Percentiles rank a stretch among this genome's conserved stretches.
These are phyloP conservation scores for Ceratobasidium sp. DNA, from an alignment of 1,284 basidiomycete genomes.

Conservation along the genomic window DNA sequence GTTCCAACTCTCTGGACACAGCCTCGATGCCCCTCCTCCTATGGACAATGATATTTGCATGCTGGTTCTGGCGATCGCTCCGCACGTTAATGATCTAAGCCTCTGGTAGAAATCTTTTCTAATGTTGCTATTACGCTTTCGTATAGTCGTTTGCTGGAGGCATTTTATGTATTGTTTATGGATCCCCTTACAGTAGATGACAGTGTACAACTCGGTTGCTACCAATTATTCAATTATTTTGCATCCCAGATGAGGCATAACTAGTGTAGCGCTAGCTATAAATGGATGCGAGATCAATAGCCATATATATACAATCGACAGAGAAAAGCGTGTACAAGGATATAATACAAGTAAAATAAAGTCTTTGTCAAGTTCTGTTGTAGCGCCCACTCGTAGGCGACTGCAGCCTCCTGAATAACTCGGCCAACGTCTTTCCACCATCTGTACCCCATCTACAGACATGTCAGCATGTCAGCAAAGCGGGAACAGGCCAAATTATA, in stretches of 20 bases:
- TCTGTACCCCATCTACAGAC: conserved; percentile 73
- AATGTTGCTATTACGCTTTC: not conserved
- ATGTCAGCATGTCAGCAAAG: not conserved
- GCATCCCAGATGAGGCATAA: not conserved
- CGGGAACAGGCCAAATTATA: not conserved
- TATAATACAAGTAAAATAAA: not conserved
- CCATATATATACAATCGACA: not conserved
- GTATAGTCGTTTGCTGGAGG: conserved; percentile 6
- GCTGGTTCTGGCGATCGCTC: conserved; percentile 43
- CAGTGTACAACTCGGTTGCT: conserved; percentile 29
- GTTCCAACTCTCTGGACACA: conserved; percentile 24
- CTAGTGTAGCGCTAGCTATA: not conserved
- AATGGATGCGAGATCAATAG: too few species aligned
- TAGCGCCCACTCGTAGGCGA: conserved; percentile 57
- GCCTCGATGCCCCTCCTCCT: conserved; percentile 33
- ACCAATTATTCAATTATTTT: conserved; percentile 45
- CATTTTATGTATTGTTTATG: conserved; percentile 38
- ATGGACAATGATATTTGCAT: conserved; percentile 39
- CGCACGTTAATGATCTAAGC: conserved; percentile 23
- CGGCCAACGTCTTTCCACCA: conserved; percentile 75
- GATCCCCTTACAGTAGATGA: conserved; percentile 17
- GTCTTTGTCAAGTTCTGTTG: not conserved
- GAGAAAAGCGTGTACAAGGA: not conserved
- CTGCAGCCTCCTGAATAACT: conserved; percentile 74
- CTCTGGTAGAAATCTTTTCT: conserved; percentile 4